These are phyloP conservation scores for Microcyclospora pomicola DNA, from an alignment of 2,329 filamentous ascomycete genomes.

Conservation along the genomic window DNA sequence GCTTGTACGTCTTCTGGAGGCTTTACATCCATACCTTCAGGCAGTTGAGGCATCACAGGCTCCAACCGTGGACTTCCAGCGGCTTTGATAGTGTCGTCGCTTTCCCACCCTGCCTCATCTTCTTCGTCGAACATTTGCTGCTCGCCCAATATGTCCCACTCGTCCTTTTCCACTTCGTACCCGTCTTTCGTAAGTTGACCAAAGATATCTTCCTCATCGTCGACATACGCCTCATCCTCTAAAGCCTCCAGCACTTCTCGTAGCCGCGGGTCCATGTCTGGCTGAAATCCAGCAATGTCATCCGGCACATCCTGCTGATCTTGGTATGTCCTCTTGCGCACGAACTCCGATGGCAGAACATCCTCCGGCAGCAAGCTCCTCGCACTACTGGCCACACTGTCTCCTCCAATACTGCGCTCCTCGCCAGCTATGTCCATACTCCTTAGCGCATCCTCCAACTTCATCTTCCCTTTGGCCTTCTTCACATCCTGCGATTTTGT, in stretches of 20 bases:
- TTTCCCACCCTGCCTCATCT: conserved; percentile 78
- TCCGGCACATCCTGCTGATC: conserved; percentile 89
- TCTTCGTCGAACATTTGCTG: conserved; percentile 19
- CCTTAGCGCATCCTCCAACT: conserved; percentile 68
- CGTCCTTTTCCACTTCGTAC: conserved; percentile 60
- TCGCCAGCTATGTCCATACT: conserved; percentile 35
- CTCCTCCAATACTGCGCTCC: conserved; percentile 28
- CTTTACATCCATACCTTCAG: conserved; percentile 36
- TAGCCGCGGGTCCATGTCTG: conserved; percentile 90
- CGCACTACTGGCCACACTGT: conserved; percentile 26
- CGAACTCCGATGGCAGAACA: conserved; percentile 65
- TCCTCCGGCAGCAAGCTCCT: conserved; percentile 52
- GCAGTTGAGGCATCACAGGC: conserved; percentile 12
- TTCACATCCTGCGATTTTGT: conserved; percentile 23
- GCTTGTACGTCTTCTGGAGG: conserved; percentile 22
- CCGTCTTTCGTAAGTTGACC: conserved; percentile 54
- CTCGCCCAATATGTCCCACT: conserved; percentile 50
- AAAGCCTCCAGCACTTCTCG: conserved; percentile 85
- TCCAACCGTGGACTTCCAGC: conserved; percentile 11
- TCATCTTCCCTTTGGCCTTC: conserved; percentile 55
- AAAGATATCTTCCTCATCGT: conserved; percentile 73
- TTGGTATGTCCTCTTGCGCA: conserved; percentile 68
- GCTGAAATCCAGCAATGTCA: conserved; percentile 82
- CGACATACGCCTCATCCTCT: conserved; percentile 91
- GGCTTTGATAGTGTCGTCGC: conserved; percentile 74